A percentile compares a stretch with the other conserved stretches of the same genome.
Evolutionary conservation across 257 asterid species (phyloP).

Genomic region (Gentiana straminea): DNA sequence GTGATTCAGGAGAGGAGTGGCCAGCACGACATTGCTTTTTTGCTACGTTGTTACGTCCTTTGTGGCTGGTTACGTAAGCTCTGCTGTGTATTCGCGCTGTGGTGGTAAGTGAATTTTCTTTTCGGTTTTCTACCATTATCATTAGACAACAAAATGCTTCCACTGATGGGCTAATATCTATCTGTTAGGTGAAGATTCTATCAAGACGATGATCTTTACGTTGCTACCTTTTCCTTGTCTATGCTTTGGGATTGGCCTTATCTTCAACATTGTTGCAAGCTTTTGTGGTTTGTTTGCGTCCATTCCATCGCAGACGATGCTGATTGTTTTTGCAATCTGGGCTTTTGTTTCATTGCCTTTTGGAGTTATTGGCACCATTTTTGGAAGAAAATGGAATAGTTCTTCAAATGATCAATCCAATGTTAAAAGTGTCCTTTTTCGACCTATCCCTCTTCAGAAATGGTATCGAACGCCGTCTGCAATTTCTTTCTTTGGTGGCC

Average conservation of each 20-base stretch:
- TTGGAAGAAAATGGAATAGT: constrained; percentile 81
- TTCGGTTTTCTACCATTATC: too few relatives aligned
- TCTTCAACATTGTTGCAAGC: constrained; percentile 69
- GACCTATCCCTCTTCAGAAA: constrained; percentile 6
- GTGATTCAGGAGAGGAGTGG: constrained; percentile 76
- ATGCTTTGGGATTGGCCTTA: constrained; percentile 65
- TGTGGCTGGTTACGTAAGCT: constrained; percentile 76
- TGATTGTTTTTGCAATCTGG: constrained; percentile 66
- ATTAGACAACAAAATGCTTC: too few relatives aligned
- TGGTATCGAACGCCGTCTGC: background rate
- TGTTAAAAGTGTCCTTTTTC: constrained; percentile 10
- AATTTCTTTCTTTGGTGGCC: constrained; percentile 3
- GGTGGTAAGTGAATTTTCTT: constrained; percentile 42
- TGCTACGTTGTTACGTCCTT: constrained; percentile 81
- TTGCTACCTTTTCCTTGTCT: constrained; percentile 76
- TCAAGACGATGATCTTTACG: constrained; percentile 70
- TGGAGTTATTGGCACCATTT: constrained; percentile 79
- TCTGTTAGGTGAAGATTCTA: constrained; percentile 70
- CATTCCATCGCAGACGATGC: background rate
- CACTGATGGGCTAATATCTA: constrained; percentile 4
- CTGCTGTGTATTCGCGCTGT: constrained; percentile 67
- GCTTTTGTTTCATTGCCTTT: constrained; percentile 75
- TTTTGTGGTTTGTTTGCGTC: constrained; percentile 34
- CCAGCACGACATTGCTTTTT: constrained; percentile 56
- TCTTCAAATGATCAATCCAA: constrained; percentile 28